Percentiles rank a stretch among this genome's conserved stretches.
Evolutionary conservation across 768 basidiomycete genomes (phyloP).

Genomic region (Suillus clintonianus): DNA sequence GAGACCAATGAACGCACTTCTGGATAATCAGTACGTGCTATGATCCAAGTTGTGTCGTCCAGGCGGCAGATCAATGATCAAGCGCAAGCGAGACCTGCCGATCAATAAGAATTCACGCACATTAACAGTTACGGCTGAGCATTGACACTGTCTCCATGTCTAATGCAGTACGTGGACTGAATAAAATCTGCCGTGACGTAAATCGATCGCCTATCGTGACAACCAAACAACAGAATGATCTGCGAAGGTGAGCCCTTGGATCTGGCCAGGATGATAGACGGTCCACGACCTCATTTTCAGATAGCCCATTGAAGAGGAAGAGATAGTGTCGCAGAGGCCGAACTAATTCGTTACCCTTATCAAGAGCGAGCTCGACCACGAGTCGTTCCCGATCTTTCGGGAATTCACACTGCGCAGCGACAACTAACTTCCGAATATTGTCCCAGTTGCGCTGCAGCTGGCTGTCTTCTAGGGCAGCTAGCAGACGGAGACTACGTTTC

Average conservation of each 20-base stretch:
- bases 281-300: neutral
- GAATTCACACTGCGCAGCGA: neutral
- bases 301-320: neutral
- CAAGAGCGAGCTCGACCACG: neutral
- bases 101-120: neutral
- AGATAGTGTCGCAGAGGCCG: neutral
- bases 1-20: no score
- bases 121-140: neutral
- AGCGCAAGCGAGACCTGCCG: neutral
- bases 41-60: no score
- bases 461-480: neutral
- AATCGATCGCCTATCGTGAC: neutral
- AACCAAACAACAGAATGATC: neutral
- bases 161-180: neutral
- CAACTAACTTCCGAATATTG: neutral
- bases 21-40: no score
- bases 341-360: neutral
- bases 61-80: neutral
- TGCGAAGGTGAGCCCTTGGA: neutral
- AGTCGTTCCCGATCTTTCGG: neutral
- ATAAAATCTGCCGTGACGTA: neutral
- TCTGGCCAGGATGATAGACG: neutral
- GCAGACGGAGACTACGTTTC: neutral
- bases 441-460: neutral
- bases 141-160: neutral